Evolutionary conservation across 2,329 filamentous ascomycete genomes (phyloP).

Genomic region (Penicillium sumatraense): DNA sequence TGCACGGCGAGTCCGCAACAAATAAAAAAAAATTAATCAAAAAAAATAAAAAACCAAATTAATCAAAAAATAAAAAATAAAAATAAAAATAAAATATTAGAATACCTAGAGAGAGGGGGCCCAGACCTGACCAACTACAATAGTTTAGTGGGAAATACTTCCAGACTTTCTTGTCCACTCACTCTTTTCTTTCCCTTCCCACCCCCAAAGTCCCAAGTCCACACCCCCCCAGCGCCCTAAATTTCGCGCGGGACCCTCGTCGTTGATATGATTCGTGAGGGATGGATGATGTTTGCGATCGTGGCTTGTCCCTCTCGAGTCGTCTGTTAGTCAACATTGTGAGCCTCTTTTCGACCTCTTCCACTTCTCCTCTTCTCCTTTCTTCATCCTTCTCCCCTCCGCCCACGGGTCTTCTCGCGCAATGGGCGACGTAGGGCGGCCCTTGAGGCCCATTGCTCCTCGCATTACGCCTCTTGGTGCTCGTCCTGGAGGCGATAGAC

Average conservation of each 20-base stretch:
- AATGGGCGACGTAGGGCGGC: slow-evolving; percentile 36
- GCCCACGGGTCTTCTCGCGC: slow-evolving; percentile 5
- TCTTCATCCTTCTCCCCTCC: background rate
- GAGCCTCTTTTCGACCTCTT: slow-evolving; percentile 1
- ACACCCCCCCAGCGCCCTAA: background rate
- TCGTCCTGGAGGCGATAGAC: slow-evolving; percentile 16
- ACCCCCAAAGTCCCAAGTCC: too few relatives aligned
- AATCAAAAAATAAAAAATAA: too few relatives aligned
- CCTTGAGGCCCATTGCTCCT: slow-evolving; percentile 39
- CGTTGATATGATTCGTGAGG: slow-evolving; percentile 15
- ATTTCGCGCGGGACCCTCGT: slow-evolving; percentile 1
- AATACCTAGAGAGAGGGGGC: too few relatives aligned
- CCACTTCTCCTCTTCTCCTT: background rate
- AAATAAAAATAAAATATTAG: too few relatives aligned
- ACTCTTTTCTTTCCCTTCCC: background rate
- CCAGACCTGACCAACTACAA: too few relatives aligned
- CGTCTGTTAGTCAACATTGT: background rate
- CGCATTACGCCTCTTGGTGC: slow-evolving; percentile 23
- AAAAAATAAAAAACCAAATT: too few relatives aligned
- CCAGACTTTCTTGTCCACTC: too few relatives aligned
- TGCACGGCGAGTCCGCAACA: background rate
- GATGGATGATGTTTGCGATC: slow-evolving; percentile 12
- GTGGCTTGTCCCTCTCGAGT: slow-evolving; percentile 9
- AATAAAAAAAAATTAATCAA: slow-evolving; percentile 1
- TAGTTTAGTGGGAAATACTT: too few relatives aligned